phyloP scores from a whole-genome alignment of 441 rosid genomes.

The Adansonia grandidieri region DNA sequence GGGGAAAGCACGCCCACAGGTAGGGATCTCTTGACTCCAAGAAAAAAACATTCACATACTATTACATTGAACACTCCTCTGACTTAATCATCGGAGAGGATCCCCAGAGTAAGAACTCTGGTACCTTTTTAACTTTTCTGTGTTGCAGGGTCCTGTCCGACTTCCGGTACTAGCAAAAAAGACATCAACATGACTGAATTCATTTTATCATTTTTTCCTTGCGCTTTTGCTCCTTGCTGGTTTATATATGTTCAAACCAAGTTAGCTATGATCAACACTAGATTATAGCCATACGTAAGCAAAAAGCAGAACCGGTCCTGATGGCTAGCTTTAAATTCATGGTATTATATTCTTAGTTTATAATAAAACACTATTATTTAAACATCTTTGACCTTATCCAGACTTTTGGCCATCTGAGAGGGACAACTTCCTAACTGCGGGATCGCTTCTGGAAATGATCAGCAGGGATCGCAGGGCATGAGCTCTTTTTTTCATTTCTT shows the following conservation, averaged over 20 bases:
- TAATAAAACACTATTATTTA: not conserved
- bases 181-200: no score
- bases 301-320: not conserved
- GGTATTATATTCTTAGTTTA: not conserved
- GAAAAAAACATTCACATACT: no score
- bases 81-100: no score
- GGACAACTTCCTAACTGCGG: not conserved
- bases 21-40: no score
- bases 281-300: no score
- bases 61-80: no score
- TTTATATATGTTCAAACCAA: not conserved
- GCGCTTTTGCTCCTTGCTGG: not conserved
- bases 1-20: no score
- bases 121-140: no score
- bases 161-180: no score
- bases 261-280: not conserved
- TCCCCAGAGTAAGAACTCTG: no score
- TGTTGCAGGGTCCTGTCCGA: no score
- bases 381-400: conserved; percentile 1
- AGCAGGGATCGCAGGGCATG: not conserved
- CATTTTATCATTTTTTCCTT: not conserved
- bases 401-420: conserved; percentile 11
- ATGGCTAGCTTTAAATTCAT: not conserved
- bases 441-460: not conserved
- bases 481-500: not conserved